phyloP scores from a whole-genome alignment of 345 rosid genomes.

The Chamaenerion angustifolium region DNA sequence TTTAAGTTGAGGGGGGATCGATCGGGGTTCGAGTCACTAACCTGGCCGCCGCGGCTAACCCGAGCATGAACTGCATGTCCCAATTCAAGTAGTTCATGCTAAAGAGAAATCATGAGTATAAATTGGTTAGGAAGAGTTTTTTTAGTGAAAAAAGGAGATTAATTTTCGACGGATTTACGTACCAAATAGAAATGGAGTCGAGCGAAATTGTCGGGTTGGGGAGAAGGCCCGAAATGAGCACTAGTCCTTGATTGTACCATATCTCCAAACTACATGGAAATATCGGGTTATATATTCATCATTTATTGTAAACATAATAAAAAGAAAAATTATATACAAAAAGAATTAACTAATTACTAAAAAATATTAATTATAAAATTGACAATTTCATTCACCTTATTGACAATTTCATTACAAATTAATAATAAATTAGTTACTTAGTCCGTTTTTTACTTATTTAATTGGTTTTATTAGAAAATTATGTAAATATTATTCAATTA shows the following conservation, averaged over 20 bases:
- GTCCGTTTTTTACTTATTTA: too few relatives aligned
- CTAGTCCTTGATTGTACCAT: constrained; percentile 94
- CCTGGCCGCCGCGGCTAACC: constrained; percentile 79
- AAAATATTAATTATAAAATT: too few relatives aligned
- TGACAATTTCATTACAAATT: too few relatives aligned
- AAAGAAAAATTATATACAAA: too few relatives aligned
- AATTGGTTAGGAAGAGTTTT: not conserved
- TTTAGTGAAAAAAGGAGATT: not conserved
- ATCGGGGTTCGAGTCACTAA: constrained; percentile 10
- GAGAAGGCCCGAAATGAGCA: constrained; percentile 75
- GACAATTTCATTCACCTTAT: too few relatives aligned
- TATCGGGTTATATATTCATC: too few relatives aligned
- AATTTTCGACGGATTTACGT: not conserved
- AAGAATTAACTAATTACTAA: too few relatives aligned
- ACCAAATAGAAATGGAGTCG: constrained; percentile 87
- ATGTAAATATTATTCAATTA: too few relatives aligned
- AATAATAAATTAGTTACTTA: too few relatives aligned
- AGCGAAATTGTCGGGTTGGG: constrained; percentile 53
- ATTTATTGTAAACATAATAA: too few relatives aligned
- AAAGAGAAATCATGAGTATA: constrained; percentile 2
- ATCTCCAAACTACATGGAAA: constrained; percentile 60
- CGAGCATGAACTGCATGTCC: constrained; percentile 89
- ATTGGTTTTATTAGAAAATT: too few relatives aligned
- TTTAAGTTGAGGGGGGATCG: too few relatives aligned
- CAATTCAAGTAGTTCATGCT: constrained; percentile 79